Base-by-base conservation (phyloP, 2,329 filamentous ascomycete species). In the Ceratocystis colombiana region DNA sequence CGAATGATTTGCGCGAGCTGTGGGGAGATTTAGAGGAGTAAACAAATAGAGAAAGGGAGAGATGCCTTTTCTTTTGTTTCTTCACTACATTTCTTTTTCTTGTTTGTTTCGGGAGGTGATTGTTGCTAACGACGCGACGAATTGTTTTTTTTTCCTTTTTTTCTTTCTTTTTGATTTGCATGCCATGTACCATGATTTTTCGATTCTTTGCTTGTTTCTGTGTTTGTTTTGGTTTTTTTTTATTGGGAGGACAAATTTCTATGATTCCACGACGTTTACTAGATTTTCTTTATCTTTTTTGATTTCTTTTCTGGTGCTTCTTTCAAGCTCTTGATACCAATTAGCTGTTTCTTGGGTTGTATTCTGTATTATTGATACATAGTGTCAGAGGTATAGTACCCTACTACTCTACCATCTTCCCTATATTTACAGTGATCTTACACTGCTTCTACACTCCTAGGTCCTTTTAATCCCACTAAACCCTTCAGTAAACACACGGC, bases 1-100 rank as follows among this genome's bases (percentile, higher is more conserved):
- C 76, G 0, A 78, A 82, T 17, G 80, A 83, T 71, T 62, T 84
- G 61, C 77, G 76, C 59, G 77, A 79, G 62, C 79, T 79, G 66
- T 83, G 79, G 80, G 80, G 80, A 0, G 76, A 79, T 46, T 63
- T 72, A 62, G 70, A 68, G 3, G 70, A 72, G 45, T 72, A 68
- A 70, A 69, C 37, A 41, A 41, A 41, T 41, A 41, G 37, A 41
- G 37, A 15, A 41, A 41, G 37, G 12, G 37, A 77, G 4, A 25
- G 15, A 28, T 30, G 15, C 1, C 17, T 5, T 41, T 28, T 68
- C 17, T 65, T 15, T 25, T 57, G 37, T 55, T 6, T 10, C 15
- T 44, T 22, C 10, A 41, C 10, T 15, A 10, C 8, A 10, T 10
- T 20, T 50, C 12, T 20, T 46, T 30, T 37, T 28, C 1, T 5